Evolutionary conservation across 2,329 filamentous ascomycete species (phyloP), one percentile per base, ranked within the genome.

Genomic region (Aspergillus sp.): DNA sequence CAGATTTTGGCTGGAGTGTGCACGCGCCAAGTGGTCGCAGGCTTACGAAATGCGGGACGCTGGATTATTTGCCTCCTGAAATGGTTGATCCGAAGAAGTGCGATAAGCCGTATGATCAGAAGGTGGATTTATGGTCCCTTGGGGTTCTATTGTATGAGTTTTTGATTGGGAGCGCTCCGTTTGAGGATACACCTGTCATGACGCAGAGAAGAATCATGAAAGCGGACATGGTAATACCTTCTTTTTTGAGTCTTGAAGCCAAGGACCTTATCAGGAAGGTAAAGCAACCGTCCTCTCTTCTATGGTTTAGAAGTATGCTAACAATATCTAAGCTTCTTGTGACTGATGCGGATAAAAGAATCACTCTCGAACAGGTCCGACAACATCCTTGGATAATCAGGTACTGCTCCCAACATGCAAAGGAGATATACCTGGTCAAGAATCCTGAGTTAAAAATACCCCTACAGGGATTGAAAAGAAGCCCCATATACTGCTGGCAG

Each of bases 1-100:
- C 57, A 10, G 57, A 59, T 15, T 59, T 59, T 48, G 57, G 57
- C 19, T 59, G 57, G 57, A 59, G 57, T 25, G 57, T 59, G 5
- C 57, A 59, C 30, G 57, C 57, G 27, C 57, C 57, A 8, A 54
- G 57, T 36, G 49, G 57, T 39, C 57, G 57, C 10, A 36, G 57
- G 50, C 50, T 36, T 10, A 59, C 57, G 17, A 47, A 54, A 10
- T 59, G 57, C 30, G 57, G 57, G 8, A 54, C 57, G 48, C 15
- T 59, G 8, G 57, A 59, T 27, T 54, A 59, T 19, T 47, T 59
- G 13, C 57, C 57, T 15, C 50, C 57, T 3, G 57, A 59, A 30
- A 59, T 59, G 50, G 50, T 59, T 15, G 57, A 59, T 23, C 50
- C 57, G 25, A 54, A 48, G 17, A 59, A 36, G n/a, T 47, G 27